Base-by-base conservation (phyloP, 306 rosid species). In the Corylus heterophylla region DNA sequence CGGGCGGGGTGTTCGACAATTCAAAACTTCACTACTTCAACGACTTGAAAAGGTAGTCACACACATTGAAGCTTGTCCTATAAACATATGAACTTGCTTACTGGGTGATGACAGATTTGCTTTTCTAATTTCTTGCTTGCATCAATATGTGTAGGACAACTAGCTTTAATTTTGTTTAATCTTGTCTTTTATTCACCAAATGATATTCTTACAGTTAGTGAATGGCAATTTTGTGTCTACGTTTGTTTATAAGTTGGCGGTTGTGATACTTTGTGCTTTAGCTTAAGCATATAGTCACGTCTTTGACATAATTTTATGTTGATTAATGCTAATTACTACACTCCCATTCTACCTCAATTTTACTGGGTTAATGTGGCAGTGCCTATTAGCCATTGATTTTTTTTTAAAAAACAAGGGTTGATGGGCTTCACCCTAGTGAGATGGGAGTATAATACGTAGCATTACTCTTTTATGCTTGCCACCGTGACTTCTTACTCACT, bases 11-110 rank as follows among this genome's bases (percentile, higher is more conserved):
- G 98, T 94, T 80, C 88, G 97, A 73, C 98, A 94, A 73, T 93
- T 94, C 91, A 94, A 94, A 89, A 94, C 98, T 27, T 29, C 92
- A 54, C 97, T 94, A 50, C 98, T 94, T 73, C 93, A 88, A 78
- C 86, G 98, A 84, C 98, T 94, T 84, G 95, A 92, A 78, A 93
- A 92, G 97, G 98, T 94, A 76, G 75, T 71, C 80, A 71, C 72
- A 12, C 76, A 74, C 59, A 29, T 64, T 56, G 55, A 39, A 71
- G 75, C 69, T 29, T 73, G 47, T 42, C 49, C 49, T 71, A 72
- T 47, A 67, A 69, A 51, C 51, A 55, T 31, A 3, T 2, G 69
- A 63, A 63, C 12, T 63, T 63, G 44, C 69, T 63, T 29, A 3
- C 8, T 5, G 9, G 69, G 18, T 27, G n/a, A 8, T 63, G 18